Base-by-base conservation (phyloP, 306 rosid species). In the Cucurbita pepo region DNA sequence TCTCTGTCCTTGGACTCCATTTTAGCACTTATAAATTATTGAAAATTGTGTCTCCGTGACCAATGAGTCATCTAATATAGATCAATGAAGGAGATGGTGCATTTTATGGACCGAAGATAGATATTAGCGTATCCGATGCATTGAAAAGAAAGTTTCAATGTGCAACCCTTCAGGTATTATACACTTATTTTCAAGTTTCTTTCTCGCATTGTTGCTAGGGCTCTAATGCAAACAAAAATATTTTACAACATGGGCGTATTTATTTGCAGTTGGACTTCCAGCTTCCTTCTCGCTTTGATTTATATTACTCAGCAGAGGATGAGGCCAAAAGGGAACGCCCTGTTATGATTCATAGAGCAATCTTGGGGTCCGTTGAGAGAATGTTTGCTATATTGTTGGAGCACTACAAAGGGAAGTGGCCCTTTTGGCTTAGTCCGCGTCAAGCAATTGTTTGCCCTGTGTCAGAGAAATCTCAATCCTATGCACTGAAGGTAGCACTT, bases 361-460 rank as follows among this genome's bases (percentile, higher is more conserved):
- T 92, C 78, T 83, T 92, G 61, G 96, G 97, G 71, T 90, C 97
- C 69, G 96, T 88, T 69, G 95, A 88, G 73, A 85, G 97, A 47
- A 90, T 92, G 96, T 90, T 92, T 85, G 96, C 96, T 66, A 88
- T 90, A 59, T 83, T 92, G 58, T 81, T 92, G 84, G 98, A 90
- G 90, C 95, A 92, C 82, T 92, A 87, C 83, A 90, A 88, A 82
- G 98, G 96, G 36, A 92, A 90, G 80, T 90, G 97, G 96, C 97
- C 97, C 75, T 88, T 92, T 80, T 92, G 97, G 96, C 96, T 90
- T 65, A 92, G 96, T 83, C 96, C 98, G 48, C 98, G 96, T 53
- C 98, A 92, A 81, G 90, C 95, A 0, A 87, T 92, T 85, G 84
- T 92, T 43, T 92, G 98, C 80, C 92, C 96, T 0, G 95, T 92